phyloP scores from a whole-genome alignment of 495 filamentous ascomycete species.

The Penicillium coprophilum region DNA sequence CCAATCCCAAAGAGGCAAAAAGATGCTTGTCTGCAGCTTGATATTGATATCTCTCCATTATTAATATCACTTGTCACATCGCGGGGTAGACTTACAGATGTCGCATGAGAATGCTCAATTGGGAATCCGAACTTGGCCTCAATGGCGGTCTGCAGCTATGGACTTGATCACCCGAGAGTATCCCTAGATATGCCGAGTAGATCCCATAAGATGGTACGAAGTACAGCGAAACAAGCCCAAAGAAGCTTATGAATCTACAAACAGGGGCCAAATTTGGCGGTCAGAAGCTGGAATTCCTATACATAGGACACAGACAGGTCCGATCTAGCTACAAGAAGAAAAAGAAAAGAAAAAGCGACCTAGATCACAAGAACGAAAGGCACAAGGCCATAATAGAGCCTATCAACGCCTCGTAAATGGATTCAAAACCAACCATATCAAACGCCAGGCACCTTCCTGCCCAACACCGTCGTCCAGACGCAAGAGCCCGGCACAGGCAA shows the following conservation, averaged over 20 bases:
- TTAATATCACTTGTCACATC: constrained; percentile 8
- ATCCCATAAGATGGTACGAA: background rate
- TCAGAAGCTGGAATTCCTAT: constrained; percentile 8
- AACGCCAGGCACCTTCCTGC: constrained; percentile 28
- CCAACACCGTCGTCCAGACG: constrained; percentile 24
- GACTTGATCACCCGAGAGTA: background rate
- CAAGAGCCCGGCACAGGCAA: constrained; percentile 14
- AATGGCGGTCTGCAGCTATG: background rate
- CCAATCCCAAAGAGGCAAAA: constrained; percentile 16
- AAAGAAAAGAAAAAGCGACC: constrained; percentile 19
- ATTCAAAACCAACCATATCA: constrained; percentile 20
- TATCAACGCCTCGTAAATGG: constrained; percentile 28
- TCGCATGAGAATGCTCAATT: background rate
- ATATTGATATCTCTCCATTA: background rate
- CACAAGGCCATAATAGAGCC: constrained; percentile 16
- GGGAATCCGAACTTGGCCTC: background rate
- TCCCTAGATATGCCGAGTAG: background rate
- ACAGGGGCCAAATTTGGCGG: background rate
- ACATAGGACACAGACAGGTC: constrained; percentile 9
- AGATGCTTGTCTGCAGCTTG: constrained; percentile 23
- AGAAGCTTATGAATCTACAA: background rate
- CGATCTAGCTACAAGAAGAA: constrained; percentile 20
- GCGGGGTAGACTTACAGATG: background rate
- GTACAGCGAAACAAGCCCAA: background rate
- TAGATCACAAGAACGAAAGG: constrained; percentile 18